Conservation (phyloP, 306 rosid species). For the Urtica urens region DNA sequence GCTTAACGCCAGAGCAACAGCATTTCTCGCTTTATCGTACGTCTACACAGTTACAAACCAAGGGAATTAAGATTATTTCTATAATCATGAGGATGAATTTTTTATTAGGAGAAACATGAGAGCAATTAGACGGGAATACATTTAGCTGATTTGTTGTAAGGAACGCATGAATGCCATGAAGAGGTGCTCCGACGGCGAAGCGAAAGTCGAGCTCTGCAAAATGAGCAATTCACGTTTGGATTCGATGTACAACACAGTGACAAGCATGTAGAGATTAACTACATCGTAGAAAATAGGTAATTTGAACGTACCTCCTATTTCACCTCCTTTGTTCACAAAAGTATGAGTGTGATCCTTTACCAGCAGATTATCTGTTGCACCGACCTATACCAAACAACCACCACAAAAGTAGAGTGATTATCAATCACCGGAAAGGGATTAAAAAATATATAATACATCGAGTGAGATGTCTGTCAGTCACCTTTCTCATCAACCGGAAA, state of each 20-base stretch:
- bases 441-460: too few relatives aligned
- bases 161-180: constrained; percentile 91
- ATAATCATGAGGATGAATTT: not conserved
- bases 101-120: not conserved
- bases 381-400: constrained; percentile 49
- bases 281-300: not conserved
- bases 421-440: too few relatives aligned
- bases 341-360: constrained; percentile 96
- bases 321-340: constrained; percentile 89
- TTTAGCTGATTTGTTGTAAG: constrained; percentile 86
- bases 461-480: constrained; percentile 28
- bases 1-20: constrained; percentile 90
- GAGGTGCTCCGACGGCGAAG: constrained; percentile 83
- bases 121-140: constrained; percentile 24
- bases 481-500: constrained; percentile 95
- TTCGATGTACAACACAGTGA: not conserved
- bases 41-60: constrained; percentile 39
- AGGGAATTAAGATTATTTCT: constrained; percentile 9
- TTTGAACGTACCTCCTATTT: constrained; percentile 68
- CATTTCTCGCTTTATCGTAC: constrained; percentile 96
- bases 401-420: too few relatives aligned
- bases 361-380: constrained; percentile 77
- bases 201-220: constrained; percentile 93
- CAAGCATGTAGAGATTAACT: constrained; percentile 15
- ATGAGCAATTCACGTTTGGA: constrained; percentile 15